Conservation (phyloP, 140 eudicot genomes). For the Stevia rebaudiana region DNA sequence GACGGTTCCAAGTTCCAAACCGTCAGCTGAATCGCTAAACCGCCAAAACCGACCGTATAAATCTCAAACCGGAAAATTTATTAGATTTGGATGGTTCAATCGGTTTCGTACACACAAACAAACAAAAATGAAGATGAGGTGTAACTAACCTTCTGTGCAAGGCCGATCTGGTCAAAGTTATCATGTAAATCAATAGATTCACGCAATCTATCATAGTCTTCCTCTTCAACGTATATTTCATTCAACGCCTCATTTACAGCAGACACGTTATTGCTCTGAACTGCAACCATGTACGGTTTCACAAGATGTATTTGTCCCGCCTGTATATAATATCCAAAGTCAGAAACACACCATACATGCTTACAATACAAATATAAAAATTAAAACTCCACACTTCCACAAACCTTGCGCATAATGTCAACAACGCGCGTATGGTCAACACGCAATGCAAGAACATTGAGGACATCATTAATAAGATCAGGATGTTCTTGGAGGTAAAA, state of each 20-base stretch:
- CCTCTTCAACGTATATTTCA: conserved; percentile 95
- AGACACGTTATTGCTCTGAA: conserved; percentile 91
- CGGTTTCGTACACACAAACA: not conserved
- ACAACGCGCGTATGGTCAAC: conserved; percentile 97
- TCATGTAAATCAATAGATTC: conserved; percentile 97
- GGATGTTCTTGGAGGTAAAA: conserved; percentile 97
- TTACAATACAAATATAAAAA: not conserved
- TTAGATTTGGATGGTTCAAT: not conserved
- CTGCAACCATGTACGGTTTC: conserved; percentile 97
- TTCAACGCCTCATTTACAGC: conserved; percentile 94
- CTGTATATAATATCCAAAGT: conserved; percentile 35
- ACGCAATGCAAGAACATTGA: conserved; percentile 93
- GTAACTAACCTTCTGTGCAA: conserved; percentile 80
- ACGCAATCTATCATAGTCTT: conserved; percentile 92
- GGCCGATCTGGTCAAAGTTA: conserved; percentile 96
- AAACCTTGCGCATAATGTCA: conserved; percentile 97
- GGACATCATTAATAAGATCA: conserved; percentile 85
- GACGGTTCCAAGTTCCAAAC: not conserved
- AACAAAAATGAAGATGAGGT: not conserved
- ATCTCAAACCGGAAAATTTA: not conserved
- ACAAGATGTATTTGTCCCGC: conserved; percentile 88
- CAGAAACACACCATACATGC: not conserved
- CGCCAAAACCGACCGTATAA: not conserved
- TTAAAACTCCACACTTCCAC: conserved; percentile 14
- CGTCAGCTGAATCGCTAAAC: not conserved